Evolutionary conservation across 2,329 filamentous ascomycete genomes (phyloP).

Genomic region (Chaetomium sp.): DNA sequence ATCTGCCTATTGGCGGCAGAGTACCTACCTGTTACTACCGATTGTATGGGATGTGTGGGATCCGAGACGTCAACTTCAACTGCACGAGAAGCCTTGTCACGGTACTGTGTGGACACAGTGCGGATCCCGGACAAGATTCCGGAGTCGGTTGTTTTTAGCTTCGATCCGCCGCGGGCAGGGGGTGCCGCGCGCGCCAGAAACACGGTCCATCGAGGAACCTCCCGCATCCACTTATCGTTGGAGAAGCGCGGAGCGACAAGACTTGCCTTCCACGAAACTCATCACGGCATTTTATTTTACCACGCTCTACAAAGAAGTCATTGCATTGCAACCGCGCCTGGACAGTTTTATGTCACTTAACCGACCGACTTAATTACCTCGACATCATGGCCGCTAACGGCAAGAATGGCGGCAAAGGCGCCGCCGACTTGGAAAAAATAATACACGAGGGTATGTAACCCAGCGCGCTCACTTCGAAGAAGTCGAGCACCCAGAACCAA

Average conservation of each 20-base stretch:
- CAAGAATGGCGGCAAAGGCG: slow-evolving; percentile 39
- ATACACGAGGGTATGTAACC: slow-evolving; percentile 52
- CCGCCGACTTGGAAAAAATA: slow-evolving; percentile 57
- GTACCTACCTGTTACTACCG: too few relatives aligned
- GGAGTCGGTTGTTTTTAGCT: slow-evolving; percentile 11
- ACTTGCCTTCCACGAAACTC: not conserved
- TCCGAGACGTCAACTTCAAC: not conserved
- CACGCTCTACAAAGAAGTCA: not conserved
- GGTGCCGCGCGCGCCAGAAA: slow-evolving; percentile 9
- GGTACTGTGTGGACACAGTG: slow-evolving; percentile 1
- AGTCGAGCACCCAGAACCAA: not conserved
- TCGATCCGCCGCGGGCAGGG: not conserved
- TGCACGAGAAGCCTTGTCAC: not conserved
- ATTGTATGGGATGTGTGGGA: too few relatives aligned
- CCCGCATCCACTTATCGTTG: not conserved
- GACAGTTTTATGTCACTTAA: not conserved
- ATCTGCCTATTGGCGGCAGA: too few relatives aligned
- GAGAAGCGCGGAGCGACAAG: not conserved
- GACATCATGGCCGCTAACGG: slow-evolving; percentile 33
- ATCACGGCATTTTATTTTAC: not conserved
- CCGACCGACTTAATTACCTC: not conserved
- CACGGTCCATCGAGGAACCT: slow-evolving; percentile 5
- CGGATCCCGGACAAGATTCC: not conserved
- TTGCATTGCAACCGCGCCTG: not conserved
- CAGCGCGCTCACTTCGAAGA: not conserved